Conservation (phyloP, 352 stramenopile genomes). For the Pythium phragmiticola region DNA sequence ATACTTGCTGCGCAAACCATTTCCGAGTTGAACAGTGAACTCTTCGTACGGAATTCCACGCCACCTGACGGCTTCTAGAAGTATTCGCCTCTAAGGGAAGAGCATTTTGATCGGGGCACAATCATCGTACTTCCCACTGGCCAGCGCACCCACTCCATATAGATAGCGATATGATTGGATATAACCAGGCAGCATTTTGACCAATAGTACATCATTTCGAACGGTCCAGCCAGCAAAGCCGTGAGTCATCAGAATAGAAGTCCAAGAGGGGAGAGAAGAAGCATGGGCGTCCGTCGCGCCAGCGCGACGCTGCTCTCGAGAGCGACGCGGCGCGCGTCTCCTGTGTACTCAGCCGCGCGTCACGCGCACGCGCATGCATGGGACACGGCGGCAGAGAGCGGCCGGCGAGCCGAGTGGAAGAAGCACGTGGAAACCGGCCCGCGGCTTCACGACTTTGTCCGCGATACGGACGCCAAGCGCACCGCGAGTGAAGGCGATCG, state of each 20-base stretch:
- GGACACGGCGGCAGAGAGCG: neutral
- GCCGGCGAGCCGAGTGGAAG: constrained; percentile 11
- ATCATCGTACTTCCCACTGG: no score
- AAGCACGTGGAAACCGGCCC: constrained; percentile 12
- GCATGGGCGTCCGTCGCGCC: neutral
- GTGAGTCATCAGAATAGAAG: neutral
- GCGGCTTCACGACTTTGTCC: constrained; percentile 18
- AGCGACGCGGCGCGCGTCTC: neutral
- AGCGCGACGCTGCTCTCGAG: neutral
- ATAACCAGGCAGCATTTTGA: neutral
- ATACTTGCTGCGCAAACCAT: no score
- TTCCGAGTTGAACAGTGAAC: no score
- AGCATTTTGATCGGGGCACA: no score
- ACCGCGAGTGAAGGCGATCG: neutral
- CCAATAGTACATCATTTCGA: neutral
- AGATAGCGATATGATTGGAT: no score
- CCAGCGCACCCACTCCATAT: no score
- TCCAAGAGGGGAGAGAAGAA: neutral
- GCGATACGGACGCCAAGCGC: neutral
- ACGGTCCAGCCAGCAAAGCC: neutral
- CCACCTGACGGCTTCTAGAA: no score
- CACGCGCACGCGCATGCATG: constrained; percentile 3
- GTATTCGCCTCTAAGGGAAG: no score
- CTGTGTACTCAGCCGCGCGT: neutral
- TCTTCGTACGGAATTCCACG: no score